Base-by-base conservation (phyloP, 2,329 filamentous ascomycete genomes). In the Dothideomycetes sp. region DNA sequence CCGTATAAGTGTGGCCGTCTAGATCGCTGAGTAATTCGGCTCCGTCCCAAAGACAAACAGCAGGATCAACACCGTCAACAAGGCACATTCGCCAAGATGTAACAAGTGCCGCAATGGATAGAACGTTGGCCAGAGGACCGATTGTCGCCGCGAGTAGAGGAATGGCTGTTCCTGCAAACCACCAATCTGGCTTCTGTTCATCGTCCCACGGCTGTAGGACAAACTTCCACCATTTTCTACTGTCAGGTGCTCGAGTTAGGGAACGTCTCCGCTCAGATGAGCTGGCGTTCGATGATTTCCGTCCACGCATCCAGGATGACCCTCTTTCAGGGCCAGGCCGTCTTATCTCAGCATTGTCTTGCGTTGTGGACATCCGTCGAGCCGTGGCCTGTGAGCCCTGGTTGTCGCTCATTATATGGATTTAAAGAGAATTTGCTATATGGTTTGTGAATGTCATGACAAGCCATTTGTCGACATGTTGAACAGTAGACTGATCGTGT, bases 101-200 rank as follows among this genome's bases (percentile, higher is more conserved):
- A 1, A 85, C 84, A n/a, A 94, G 69, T 6, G 87, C 84, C 46
- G 83, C 86, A 44, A 94, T 86, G 43, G 82, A 89, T 61, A 91
- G 82, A 20, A 91, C 79, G 44, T 88, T 94, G 3, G 88, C 88
- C 8, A 94, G 74, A 0, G 88, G 88, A 1, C 85, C 86, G n/a
- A 41, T 33, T 12, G 37, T 33, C 8, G 37, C 37, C 4, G 37
- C 37, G 16, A 41, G 30, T 4, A 41, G 22, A 9, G 57, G 57
- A 11, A 60, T 58, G 13, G 56, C 57, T 4, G 55, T 60, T 13
- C 53, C 54, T 4, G 57, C 57, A 36, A 60, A 59, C 57, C 57
- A 60, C 57, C 57, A 60, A 40, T 55, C 49, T 24, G 55, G 50
- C 33, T 57, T 51, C 18, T 55, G 51, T 16, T 56, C 53, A 30